A percentile compares a stretch with the other conserved stretches of the same genome.
Evolutionary conservation across 176 grass and related monocot genomes (phyloP).

Genomic region (Raddia distichophylla): DNA sequence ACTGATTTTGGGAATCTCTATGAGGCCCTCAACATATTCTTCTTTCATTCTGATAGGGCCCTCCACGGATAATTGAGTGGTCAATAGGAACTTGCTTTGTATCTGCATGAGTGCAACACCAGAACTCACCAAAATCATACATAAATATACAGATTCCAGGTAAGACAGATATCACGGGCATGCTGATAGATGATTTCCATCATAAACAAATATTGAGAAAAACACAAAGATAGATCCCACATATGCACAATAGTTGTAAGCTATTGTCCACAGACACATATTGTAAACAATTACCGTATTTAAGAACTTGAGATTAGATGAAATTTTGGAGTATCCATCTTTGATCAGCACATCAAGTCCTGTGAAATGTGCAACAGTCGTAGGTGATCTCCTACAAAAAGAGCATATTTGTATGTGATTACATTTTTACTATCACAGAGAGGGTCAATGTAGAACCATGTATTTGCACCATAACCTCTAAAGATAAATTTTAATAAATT

Average conservation of each 20-base stretch:
- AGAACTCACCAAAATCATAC: constrained; percentile 5
- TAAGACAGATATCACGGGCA: constrained; percentile 2
- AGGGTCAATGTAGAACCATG: background rate
- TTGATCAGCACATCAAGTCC: constrained; percentile 84
- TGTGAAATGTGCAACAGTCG: constrained; percentile 76
- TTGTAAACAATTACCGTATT: constrained; percentile 67
- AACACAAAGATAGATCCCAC: constrained; percentile 13
- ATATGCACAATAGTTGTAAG: constrained; percentile 49
- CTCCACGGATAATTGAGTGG: constrained; percentile 80
- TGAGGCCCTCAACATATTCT: constrained; percentile 72
- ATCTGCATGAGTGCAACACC: constrained; percentile 53
- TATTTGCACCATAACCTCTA: background rate
- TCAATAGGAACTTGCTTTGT: constrained; percentile 83
- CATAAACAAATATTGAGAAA: background rate
- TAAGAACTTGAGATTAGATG: constrained; percentile 80
- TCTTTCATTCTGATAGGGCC: constrained; percentile 93
- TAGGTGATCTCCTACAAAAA: constrained; percentile 81
- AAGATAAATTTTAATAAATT: background rate
- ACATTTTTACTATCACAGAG: background rate
- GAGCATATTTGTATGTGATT: constrained; percentile 3
- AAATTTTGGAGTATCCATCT: constrained; percentile 91
- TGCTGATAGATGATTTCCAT: background rate
- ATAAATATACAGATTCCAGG: constrained; percentile 7
- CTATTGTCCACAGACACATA: constrained; percentile 44
- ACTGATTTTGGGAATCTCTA: constrained; percentile 78